Base-by-base conservation (phyloP, 2,329 filamentous ascomycete species). In the Nemania serpens region DNA sequence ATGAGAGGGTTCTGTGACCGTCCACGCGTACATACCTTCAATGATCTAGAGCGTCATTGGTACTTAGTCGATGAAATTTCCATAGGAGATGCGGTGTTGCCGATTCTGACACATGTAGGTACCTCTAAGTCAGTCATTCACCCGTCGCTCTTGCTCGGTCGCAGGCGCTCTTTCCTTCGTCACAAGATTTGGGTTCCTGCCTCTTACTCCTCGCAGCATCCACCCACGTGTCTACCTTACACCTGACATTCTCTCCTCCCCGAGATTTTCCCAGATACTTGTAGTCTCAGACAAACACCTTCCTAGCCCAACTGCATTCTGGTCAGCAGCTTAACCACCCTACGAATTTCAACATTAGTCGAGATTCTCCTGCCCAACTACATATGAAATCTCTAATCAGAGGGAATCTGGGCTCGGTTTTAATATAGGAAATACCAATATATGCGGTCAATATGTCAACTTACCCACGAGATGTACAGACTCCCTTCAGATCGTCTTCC, bases 401-500 rank as follows among this genome's bases (percentile, higher is more conserved):
- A 17, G 25, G 11, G 11, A 34, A 22, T 25, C 13, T 36, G 25
- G n/a, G 12, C 22, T 41, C 15, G 22, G 25, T 22, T 9, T 25
- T 11, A 45, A 25, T 39, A 2, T 42, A 15, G 4, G 10, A 47
- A 22, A 10, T 20, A 39, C 22, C 29, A 17, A 20, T 7, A 12
- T 13, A 20, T 17, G 20, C 4, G 11, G 59, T 62, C 22, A 36
- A 34, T 36, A 63, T 62, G 54, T 17, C 51, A 41, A 59, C 53
- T 18, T 17, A 57, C 52, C 39, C 17, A 17, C 57, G 48, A 49
- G 36, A 22, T 22, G 22, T 43, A 11, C 58, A 22, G 48, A 6
- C 36, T 6, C 22, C 53, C 25, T 36, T 41, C 12, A 18, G 33
- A 13, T 51, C 34, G 42, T 63, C 65, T 2, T 56, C 67, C 20